A percentile compares a stretch with the other conserved stretches of the same genome.
phyloP scores from a whole-genome alignment of 1,139 yeast genomes.

The Candida sanyaensis region DNA sequence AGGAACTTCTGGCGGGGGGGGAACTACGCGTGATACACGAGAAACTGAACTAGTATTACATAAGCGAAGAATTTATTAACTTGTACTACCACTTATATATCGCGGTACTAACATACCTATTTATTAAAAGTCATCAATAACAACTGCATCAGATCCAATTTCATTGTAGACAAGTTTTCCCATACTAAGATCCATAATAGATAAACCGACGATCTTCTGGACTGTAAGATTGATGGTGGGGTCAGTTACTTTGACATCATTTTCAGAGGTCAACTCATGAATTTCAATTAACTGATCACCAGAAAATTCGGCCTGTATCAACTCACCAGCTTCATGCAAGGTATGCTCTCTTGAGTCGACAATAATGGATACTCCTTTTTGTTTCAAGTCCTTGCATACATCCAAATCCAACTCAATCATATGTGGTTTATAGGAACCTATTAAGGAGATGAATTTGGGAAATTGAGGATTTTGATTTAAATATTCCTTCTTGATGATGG shows the following conservation, averaged over 20 bases:
- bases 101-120: not conserved
- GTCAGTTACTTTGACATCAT: conserved; percentile 11
- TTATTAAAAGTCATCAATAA: conserved; percentile 15
- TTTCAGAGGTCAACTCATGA: conserved; percentile 30
- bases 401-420: conserved; percentile 64
- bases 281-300: conserved; percentile 45
- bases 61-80: too few species aligned
- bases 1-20: not conserved
- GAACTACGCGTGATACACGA: too few species aligned
- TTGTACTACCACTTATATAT: too few species aligned
- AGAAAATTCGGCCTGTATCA: conserved; percentile 45
- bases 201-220: conserved; percentile 58
- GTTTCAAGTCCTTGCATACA: conserved; percentile 28
- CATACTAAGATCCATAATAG: conserved; percentile 60
- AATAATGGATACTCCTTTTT: conserved; percentile 34
- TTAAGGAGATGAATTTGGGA: conserved; percentile 53
- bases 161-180: conserved; percentile 30
- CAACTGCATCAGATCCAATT: conserved; percentile 13
- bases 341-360: conserved; percentile 65
- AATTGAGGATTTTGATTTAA: conserved; percentile 29
- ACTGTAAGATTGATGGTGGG: conserved; percentile 33
- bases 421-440: conserved; percentile 70
- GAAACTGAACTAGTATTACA: not conserved
- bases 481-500: conserved; percentile 40
- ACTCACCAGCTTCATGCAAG: conserved; percentile 64